Conservation (phyloP, 208 protist genomes). For the Entamoeba histolytica region DNA sequence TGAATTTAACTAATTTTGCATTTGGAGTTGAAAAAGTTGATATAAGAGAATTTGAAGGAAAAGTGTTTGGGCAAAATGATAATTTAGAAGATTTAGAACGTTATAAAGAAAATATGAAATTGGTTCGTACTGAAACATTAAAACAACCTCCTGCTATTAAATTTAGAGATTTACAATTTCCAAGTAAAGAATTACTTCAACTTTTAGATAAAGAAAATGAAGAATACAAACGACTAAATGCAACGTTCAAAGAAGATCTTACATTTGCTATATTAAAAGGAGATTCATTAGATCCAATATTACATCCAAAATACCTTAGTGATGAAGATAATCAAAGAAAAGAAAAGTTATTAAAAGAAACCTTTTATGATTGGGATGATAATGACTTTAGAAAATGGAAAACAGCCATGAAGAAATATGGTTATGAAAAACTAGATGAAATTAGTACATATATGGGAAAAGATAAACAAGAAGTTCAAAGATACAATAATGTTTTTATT, state of each 20-base stretch:
- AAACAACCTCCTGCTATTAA: not conserved
- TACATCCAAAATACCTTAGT: not conserved
- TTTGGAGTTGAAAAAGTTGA: not conserved
- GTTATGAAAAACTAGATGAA: not conserved
- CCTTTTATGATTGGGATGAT: not conserved
- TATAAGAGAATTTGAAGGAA: not conserved
- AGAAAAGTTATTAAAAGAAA: not conserved
- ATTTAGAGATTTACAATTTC: conserved; percentile 2
- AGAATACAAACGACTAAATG: not conserved
- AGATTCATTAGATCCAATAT: not conserved
- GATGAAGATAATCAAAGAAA: not conserved
- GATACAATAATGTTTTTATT: not conserved
- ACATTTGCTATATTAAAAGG: not conserved
- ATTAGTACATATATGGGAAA: not conserved
- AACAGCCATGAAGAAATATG: not conserved
- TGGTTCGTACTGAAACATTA: not conserved
- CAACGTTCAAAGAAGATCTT: not conserved
- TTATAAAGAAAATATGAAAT: not conserved
- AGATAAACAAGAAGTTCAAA: not conserved
- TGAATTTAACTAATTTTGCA: not conserved
- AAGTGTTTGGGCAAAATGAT: not conserved
- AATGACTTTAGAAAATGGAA: conserved; percentile 1
- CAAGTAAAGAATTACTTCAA: not conserved
- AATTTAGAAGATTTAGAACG: not conserved
- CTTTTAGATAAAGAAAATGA: not conserved